Base-by-base conservation (phyloP, 345 rosid species). In the Gossypium rotundifolium region DNA sequence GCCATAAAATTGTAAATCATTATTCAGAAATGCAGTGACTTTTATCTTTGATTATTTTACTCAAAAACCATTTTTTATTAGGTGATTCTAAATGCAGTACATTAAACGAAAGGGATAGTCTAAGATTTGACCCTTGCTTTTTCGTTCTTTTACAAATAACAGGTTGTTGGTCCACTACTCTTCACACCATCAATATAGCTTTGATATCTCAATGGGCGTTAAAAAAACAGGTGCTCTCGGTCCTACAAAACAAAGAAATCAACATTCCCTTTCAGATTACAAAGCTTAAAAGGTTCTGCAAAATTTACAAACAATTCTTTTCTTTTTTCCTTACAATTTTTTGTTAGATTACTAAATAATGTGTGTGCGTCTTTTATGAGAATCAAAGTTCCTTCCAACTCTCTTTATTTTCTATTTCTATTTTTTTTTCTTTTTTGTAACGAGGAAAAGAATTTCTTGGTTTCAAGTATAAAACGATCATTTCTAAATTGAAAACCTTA, bases 181-280 rank as follows among this genome's bases (percentile, higher is more conserved):
- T 23, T 18, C 14, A 14, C 60, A 9, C 76, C 69, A n/a, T 17
- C 66, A 61, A 59, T 58, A 65, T 58, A 48, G 45, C 58, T 73
- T 59, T 73, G 69, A 55, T 70, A 80, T 80, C 72, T 7, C 72
- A 18, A 54, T 54, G 60, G 49, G 67, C 44, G 52, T 33, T 33
- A 40, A 2, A 65, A 12, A 51, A 33, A 25, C 3, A 63, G 3
- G 49, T 52, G 27, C 59, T 52, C 60, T 38, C 27, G 62, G 46
- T 61, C 77, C 83, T 67, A 65, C 13, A 27, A 17, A n/a, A 23
- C 49, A 62, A 55, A 69, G 38, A n/a, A 11, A 72, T 42, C 33
- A 45, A 54, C 2, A 22, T 29, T 13, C 10, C 57, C 33, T 67
- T 18, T 8, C 2, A 7, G 16, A 4, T 13, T 49, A 13, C 40